Evolutionary conservation across 1,139 yeast genomes (phyloP), one percentile per base, ranked within the genome.

Genomic region (Geotrichum carabidarum): DNA sequence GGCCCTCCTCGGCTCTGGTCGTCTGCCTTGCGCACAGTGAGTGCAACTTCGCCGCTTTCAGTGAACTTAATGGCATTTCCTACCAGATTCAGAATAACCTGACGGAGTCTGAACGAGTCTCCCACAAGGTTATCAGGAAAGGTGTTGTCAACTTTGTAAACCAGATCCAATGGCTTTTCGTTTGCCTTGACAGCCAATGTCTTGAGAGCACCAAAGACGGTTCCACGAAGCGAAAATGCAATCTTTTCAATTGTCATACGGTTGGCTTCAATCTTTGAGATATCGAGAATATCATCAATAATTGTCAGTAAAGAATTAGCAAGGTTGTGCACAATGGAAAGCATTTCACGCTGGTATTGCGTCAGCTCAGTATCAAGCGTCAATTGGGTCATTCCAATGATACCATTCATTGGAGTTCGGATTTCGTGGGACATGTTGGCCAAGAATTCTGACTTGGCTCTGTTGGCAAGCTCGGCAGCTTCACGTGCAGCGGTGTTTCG

Each of bases 401-500:
- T 88, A 74, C 96, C 96, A 68, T 88, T 88, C 80, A 88, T 84
- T 27, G 96, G 96, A 4, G 96, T 88, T 70, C 96, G 78, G 64
- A 88, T 86, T 71, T 88, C 96, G 72, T 88, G 96, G 3, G 95
- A 87, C 83, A 88, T 88, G 65, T 88, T 88, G 40, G 95, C 95
- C 72, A 88, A 77, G 68, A 88, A 88, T 69, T 88, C 96, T 4
- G 95, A 86, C 70, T 88, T 88, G n/a, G 95, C 90, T 63, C 87
- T 78, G 68, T 88, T 88, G 8, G 95, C 95, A 65, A 86, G 76
- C 66, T 88, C 95, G 44, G 96, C 96, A 40, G 95, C 96, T 70
- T 88, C 95, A 72, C 95, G 82, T 0, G 96, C 96, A 8, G 93
- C 94, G 0, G 96, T 87, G 66, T 87, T 88, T 70, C 95, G 81